A percentile compares a stretch with the other conserved stretches of the same genome.
Conservation (phyloP, 2,329 filamentous ascomycete genomes). For the Penicillium sp. region DNA sequence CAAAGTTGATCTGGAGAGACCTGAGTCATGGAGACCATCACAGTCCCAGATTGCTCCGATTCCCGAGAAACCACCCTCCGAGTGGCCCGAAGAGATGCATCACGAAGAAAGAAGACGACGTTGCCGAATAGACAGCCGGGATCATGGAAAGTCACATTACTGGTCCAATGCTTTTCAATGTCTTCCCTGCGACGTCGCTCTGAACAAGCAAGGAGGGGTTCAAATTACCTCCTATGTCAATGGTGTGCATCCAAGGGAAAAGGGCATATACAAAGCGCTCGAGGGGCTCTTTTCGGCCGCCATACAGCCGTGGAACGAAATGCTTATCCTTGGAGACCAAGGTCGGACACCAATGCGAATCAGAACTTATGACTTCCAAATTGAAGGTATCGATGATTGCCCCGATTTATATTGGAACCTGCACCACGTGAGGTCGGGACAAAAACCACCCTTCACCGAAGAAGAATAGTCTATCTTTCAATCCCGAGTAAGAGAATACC, state of each 20-base stretch:
- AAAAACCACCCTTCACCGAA: not conserved
- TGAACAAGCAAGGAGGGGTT: not conserved
- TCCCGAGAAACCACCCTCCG: not conserved
- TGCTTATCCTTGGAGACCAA: constrained; percentile 6
- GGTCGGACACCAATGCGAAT: constrained; percentile 12
- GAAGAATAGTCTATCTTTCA: constrained; percentile 4
- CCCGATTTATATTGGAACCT: not conserved
- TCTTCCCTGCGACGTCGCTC: constrained; percentile 7
- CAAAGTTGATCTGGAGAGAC: constrained; percentile 5
- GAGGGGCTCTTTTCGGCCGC: constrained; percentile 5
- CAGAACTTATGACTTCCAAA: constrained; percentile 13
- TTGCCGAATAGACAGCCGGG: not conserved
- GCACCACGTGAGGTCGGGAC: not conserved
- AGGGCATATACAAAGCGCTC: constrained; percentile 7
- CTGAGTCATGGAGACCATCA: constrained; percentile 3
- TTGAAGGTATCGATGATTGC: not conserved
- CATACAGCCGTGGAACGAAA: constrained; percentile 1
- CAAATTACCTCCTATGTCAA: constrained; percentile 8
- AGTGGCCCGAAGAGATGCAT: no score
- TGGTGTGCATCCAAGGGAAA: constrained; percentile 9
- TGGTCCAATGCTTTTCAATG: constrained; percentile 12
- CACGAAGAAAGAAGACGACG: no score
- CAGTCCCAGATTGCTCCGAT: constrained; percentile 1
- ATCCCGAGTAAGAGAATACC: constrained; percentile 10
- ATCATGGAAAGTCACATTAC: not conserved